Evolutionary conservation across 2,329 filamentous ascomycete genomes (phyloP).

Genomic region (Cladosporium oxysporum): DNA sequence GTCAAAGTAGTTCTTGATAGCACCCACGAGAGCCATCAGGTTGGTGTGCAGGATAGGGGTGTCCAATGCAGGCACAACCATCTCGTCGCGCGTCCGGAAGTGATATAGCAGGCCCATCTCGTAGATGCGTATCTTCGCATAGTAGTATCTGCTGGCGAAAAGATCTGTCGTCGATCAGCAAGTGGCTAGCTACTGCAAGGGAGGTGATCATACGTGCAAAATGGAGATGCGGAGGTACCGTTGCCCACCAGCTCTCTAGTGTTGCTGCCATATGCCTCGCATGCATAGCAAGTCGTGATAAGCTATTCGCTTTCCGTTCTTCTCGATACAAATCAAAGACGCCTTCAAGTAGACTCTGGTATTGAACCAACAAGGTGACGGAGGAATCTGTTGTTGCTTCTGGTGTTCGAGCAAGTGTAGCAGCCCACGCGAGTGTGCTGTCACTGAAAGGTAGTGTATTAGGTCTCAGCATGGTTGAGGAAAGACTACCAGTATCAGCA

Average conservation of each 20-base stretch:
- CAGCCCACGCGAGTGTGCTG: neutral
- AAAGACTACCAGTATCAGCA: neutral
- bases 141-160: conserved; percentile 7
- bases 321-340: neutral
- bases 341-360: neutral
- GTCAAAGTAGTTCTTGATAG: conserved; percentile 14
- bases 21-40: neutral
- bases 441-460: neutral
- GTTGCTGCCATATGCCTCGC: neutral
- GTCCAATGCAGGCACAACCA: neutral
- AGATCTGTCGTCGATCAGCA: neutral
- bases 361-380: neutral
- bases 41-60: neutral
- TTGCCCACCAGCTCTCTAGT: neutral
- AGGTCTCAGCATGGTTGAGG: neutral
- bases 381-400: neutral
- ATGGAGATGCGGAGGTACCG: neutral
- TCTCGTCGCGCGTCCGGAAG: neutral
- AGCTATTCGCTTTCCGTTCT: neutral
- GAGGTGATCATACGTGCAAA: neutral
- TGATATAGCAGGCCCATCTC: conserved; percentile 12
- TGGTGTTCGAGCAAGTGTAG: neutral
- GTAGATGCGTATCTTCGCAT: conserved; percentile 14
- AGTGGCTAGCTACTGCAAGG: neutral
- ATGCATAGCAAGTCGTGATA: neutral